Evolutionary conservation across 1,284 basidiomycete species (phyloP), one percentile per base, ranked within the genome.

Genomic region (Tilletiopsis washingtonensis): DNA sequence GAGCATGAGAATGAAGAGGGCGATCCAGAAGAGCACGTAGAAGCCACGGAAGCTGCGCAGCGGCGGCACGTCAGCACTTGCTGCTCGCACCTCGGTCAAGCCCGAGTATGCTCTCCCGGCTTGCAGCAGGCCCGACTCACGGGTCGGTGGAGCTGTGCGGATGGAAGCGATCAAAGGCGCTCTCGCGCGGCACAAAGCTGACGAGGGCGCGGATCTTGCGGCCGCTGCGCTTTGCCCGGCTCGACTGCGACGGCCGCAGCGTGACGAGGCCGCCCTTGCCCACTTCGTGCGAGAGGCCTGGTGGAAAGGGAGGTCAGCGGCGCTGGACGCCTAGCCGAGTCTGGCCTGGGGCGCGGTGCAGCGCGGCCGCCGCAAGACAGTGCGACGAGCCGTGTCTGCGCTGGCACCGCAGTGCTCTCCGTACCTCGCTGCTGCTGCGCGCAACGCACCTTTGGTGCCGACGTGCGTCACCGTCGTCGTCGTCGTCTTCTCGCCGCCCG

Each of bases 1-100:
- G 45, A 73, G 58, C 23, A 73, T 67, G 21, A 62, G 54, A 29
- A 70, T 51, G 17, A 57, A 57, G n/a, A 71, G 43, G 23, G 56
- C 59, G 44, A 73, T 64, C 70, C 70, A 73, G 53, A 73, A 73
- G 42, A 73, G 62, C 5, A 58, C 68, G 43, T 67, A 73, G 47
- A 73, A 73, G 36, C 70, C 70, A 2, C 67, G 61, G 51, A 73
- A 73, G n/a, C 42, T 43, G 42, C n/a, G n/a, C 4, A 41, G 11
- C 7, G 6, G 24, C 1, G 6, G 14, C 14, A n/a, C 20, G 23
- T 20, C 42, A 23, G 42, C 14, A 26, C n/a, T 4, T 5, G 19
- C 23, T 5, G 39, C 20, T 12, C 5, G 39, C 17, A 19, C 3
- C 4, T 7, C 6, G 3, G 17, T 20, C 17, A 20, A 5, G 39